Percentiles rank a stretch among this genome's conserved stretches.
phyloP scores from a whole-genome alignment of 768 basidiomycete species.

The Macrolepiota albuminosa region DNA sequence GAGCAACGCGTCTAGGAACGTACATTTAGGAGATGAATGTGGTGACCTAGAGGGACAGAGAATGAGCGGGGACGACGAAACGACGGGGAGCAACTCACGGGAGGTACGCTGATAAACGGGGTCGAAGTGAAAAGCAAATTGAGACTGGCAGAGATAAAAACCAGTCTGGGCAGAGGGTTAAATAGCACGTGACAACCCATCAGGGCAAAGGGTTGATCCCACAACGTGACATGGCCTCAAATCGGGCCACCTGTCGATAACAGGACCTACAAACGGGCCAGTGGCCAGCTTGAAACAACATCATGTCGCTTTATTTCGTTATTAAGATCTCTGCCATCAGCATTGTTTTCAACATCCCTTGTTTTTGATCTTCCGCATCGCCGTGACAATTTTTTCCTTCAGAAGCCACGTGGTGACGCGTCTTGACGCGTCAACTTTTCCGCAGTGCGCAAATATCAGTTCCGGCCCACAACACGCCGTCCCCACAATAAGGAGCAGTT shows the following conservation, averaged over 20 bases:
- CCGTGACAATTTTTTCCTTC: not conserved
- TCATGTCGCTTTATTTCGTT: not conserved
- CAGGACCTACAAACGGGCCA: not conserved
- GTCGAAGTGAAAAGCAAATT: constrained; percentile 39
- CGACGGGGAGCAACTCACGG: constrained; percentile 42
- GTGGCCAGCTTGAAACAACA: not conserved
- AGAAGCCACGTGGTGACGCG: not conserved
- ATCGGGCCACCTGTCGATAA: not conserved
- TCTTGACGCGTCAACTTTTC: constrained; percentile 8
- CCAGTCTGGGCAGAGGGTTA: constrained; percentile 70
- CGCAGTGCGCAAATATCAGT: constrained; percentile 35
- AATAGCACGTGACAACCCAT: constrained; percentile 30
- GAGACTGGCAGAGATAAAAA: constrained; percentile 56
- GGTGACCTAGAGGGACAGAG: constrained; percentile 4
- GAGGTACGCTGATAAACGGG: constrained; percentile 34
- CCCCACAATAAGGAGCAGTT: constrained; percentile 29
- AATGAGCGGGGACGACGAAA: not conserved
- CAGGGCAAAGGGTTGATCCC: constrained; percentile 44
- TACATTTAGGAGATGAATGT: constrained; percentile 35
- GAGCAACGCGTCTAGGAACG: constrained; percentile 32
- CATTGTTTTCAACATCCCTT: not conserved
- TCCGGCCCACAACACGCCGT: constrained; percentile 21
- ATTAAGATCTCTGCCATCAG: not conserved
- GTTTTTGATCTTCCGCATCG: not conserved
- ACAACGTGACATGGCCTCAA: constrained; percentile 24